Evolutionary conservation across 176 grass and related monocot species (phyloP), one percentile per base, ranked within the genome.

Genomic region (Avena insularis): DNA sequence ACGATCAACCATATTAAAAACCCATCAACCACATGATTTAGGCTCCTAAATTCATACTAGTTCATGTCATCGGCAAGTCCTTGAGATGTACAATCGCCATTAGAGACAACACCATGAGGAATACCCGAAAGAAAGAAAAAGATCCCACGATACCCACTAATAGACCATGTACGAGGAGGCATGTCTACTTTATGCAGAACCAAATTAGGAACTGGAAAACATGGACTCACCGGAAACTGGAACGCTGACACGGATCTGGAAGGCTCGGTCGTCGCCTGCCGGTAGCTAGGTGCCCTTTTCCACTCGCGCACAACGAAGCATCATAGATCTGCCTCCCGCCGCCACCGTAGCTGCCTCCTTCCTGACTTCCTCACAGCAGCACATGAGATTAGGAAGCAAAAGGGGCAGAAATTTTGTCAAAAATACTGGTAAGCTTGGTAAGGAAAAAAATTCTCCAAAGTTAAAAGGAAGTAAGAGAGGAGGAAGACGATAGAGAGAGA

Each of bases 231-330:
- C 62, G 70, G 79, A 61, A 64, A 61, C n/a, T 54, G 50, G 23
- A 73, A 60, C 6, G 70, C 58, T 68, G 72, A 20, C 85, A 87
- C 73, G 48, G 89, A 91, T 91, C 89, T 91, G 31, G 76, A 71
- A 60, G 68, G 4, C 19, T 76, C 13, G 36, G 75, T 0, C 75
- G 85, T 12, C 61, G 25, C 50, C 15, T 1, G 73, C 58, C 14
- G 8, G 13, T 13, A 3, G 63, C n/a, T 72, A 15, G 7, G 58
- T 53, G 9, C 33, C 5, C 9, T 12, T 81, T 73, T 77, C 80
- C 48, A 20, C 85, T 74, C 79, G 47, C 15, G 29, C 29, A 1
- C 13, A 57, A 70, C 9, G 21, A 70, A 33, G 43, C 31, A 69
- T 77, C 27, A 6, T 11, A 77, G 85, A 91, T 91, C 89, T 76